Conservation (phyloP, 306 rosid genomes). For the Rosa persica region DNA sequence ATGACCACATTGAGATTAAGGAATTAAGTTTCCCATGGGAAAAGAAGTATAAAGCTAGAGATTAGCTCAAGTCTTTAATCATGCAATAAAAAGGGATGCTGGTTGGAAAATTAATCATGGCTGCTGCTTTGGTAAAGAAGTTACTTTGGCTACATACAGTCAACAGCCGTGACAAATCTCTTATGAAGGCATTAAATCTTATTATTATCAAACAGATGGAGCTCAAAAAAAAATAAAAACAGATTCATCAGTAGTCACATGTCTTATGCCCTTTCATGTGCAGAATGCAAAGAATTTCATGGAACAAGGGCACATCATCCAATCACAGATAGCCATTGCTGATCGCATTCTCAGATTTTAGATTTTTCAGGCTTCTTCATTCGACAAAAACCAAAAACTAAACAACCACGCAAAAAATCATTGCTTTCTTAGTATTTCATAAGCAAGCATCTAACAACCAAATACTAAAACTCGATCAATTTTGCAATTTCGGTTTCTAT, state of each 20-base stretch:
- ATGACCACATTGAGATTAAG: background rate
- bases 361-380: background rate
- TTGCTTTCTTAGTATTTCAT: background rate
- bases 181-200: slow-evolving; percentile 1
- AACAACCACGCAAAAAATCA: background rate
- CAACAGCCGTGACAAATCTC: background rate
- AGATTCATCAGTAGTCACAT: background rate
- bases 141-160: no score
- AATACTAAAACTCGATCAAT: background rate
- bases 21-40: background rate
- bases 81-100: background rate
- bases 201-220: background rate
- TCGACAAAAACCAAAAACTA: background rate
- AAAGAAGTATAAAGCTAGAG: background rate
- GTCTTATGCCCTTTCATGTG: background rate
- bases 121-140: background rate
- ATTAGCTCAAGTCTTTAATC: background rate
- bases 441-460: slow-evolving; percentile 3
- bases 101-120: background rate
- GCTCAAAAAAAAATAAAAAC: background rate
- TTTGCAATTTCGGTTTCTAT: background rate
- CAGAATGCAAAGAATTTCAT: background rate
- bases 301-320: background rate
- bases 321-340: background rate
- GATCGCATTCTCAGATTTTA: background rate